Percentiles rank a stretch among this genome's conserved stretches.
phyloP scores from a whole-genome alignment of 2,329 filamentous ascomycete genomes.

The Botrytis deweyae region DNA sequence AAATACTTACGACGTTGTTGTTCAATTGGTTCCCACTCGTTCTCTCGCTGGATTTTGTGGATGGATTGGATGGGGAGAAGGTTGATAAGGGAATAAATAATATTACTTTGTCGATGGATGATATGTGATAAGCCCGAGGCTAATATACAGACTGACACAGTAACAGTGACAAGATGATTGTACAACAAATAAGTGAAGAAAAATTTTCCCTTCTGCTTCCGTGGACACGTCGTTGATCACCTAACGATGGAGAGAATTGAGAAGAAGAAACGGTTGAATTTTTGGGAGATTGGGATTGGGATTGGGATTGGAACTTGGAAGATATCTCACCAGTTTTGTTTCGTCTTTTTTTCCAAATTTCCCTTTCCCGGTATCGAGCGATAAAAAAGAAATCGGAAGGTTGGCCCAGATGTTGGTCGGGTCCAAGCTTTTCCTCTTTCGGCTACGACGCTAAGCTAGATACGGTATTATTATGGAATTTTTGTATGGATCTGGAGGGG shows the following conservation, averaged over 20 bases:
- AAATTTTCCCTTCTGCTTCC: background rate
- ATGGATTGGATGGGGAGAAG: background rate
- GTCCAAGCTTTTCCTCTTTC: conserved; percentile 13
- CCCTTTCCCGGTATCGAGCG: background rate
- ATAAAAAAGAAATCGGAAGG: background rate
- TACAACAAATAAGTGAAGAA: conserved; percentile 1
- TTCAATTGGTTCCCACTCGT: conserved; percentile 3
- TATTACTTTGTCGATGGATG: background rate
- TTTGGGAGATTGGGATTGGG: background rate
- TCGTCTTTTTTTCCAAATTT: background rate
- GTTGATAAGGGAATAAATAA: background rate
- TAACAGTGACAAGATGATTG: background rate
- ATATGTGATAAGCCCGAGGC: background rate
- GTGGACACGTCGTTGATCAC: background rate
- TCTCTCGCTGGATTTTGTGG: background rate
- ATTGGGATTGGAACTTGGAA: background rate
- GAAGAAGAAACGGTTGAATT: background rate
- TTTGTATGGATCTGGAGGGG: background rate
- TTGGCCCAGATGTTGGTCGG: background rate
- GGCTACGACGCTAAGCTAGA: background rate
- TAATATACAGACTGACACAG: background rate
- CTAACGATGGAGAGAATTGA: background rate
- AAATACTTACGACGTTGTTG: background rate
- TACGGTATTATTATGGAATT: background rate
- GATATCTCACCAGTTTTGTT: conserved; percentile 2